Conservation (phyloP, 2,329 filamentous ascomycete genomes). For the Amauroascus niger region DNA sequence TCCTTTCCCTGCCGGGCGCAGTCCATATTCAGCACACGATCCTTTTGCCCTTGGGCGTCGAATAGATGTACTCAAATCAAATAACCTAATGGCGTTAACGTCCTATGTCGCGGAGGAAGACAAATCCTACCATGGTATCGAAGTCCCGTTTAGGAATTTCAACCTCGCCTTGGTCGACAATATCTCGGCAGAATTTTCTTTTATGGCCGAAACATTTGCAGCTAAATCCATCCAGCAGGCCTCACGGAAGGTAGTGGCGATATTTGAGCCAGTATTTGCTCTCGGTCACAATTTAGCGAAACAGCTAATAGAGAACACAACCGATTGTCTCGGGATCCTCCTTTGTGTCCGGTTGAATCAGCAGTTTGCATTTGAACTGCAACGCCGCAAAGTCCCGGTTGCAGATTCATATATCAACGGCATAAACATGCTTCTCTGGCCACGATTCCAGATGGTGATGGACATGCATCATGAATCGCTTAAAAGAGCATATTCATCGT, state of each 20-base stretch:
- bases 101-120: constrained; percentile 90
- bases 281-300: constrained; percentile 70
- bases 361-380: constrained; percentile 85
- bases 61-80: constrained; percentile 67
- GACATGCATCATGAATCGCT: constrained; percentile 86
- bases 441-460: constrained; percentile 87
- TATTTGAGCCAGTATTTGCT: constrained; percentile 83
- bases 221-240: constrained; percentile 66
- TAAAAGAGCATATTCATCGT: constrained; percentile 45
- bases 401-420: constrained; percentile 88
- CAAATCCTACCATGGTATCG: constrained; percentile 72
- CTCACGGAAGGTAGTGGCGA: constrained; percentile 71
- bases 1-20: constrained; percentile 33
- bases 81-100: constrained; percentile 65
- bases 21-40: constrained; percentile 52
- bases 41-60: constrained; percentile 81
- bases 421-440: constrained; percentile 93
- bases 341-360: constrained; percentile 92
- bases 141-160: constrained; percentile 86
- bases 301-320: constrained; percentile 62
- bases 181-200: constrained; percentile 86
- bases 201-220: constrained; percentile 81
- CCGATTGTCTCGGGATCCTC: constrained; percentile 76
- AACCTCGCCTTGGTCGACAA: constrained; percentile 92
- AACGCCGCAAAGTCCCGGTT: constrained; percentile 79